These are phyloP conservation scores for Carex myosuroides DNA, from an alignment of 176 grass and related monocot species.

Conservation along the genomic window DNA sequence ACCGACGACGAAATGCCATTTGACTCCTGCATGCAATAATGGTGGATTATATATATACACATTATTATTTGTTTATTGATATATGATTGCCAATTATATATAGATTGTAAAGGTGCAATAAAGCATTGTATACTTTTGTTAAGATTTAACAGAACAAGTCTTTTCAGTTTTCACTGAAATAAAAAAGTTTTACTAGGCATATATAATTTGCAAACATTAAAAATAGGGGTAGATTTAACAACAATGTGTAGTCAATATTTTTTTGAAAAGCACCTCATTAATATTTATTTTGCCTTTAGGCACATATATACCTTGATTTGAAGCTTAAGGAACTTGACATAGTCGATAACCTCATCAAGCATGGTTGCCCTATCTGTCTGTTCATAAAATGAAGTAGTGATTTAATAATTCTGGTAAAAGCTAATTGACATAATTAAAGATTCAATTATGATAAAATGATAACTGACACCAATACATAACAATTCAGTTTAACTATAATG, in stretches of 20 bases:
- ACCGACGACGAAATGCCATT: neutral
- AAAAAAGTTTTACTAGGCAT: neutral
- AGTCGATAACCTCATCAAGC: constrained; percentile 80
- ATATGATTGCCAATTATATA: neutral
- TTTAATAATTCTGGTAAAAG: neutral
- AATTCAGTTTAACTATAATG: neutral
- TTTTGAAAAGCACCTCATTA: neutral
- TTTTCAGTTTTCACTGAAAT: no score
- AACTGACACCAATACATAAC: neutral
- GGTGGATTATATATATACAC: neutral
- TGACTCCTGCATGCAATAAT: constrained; percentile 1
- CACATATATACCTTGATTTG: constrained; percentile 57
- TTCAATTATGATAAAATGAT: neutral
- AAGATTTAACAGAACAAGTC: no score
- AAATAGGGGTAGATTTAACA: neutral
- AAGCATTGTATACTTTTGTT: no score
- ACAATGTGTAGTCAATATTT: neutral
- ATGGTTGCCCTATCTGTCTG: constrained; percentile 83
- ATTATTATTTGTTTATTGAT: neutral
- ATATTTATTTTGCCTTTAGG: neutral
- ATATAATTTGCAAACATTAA: neutral
- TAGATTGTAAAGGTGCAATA: neutral
- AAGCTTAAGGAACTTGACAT: constrained; percentile 91
- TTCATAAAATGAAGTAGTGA: neutral
- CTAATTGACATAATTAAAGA: neutral